These are phyloP conservation scores for Elongisporangium senticosum DNA, from an alignment of 352 stramenopile genomes.

Conservation along the genomic window DNA sequence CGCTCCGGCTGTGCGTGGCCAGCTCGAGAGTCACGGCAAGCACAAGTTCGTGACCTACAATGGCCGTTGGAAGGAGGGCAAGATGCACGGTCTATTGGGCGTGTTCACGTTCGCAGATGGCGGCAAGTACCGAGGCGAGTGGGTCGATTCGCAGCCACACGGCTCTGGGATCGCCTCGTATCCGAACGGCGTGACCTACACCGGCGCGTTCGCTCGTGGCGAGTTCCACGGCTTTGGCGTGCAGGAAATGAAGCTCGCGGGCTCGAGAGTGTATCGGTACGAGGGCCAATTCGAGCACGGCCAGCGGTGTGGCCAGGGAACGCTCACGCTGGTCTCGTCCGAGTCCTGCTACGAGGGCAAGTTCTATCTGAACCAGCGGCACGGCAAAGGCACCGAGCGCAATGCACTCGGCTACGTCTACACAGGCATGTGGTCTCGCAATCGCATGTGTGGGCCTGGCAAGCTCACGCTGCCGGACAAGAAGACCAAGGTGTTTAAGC, in stretches of 20 bases:
- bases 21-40: conserved; percentile 61
- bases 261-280: conserved; percentile 33
- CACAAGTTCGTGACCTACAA: conserved; percentile 65
- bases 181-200: conserved; percentile 67
- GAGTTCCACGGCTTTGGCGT: conserved; percentile 64
- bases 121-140: conserved; percentile 62
- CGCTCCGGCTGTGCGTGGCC: conserved; percentile 46
- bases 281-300: conserved; percentile 52
- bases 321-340: conserved; percentile 31
- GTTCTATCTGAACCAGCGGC: conserved; percentile 55
- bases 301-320: conserved; percentile 37
- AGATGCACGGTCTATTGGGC: conserved; percentile 59
- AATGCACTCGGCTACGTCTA: conserved; percentile 57
- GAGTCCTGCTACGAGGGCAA: conserved; percentile 56
- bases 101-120: conserved; percentile 70
- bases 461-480: conserved; percentile 34
- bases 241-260: conserved; percentile 29
- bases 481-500: conserved; percentile 33
- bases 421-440: conserved; percentile 38
- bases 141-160: conserved; percentile 27
- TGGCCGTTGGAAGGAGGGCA: conserved; percentile 56
- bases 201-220: conserved; percentile 41
- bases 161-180: conserved; percentile 53
- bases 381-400: conserved; percentile 58
- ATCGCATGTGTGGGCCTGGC: conserved; percentile 55